Evolutionary conservation across 202 grass and related monocot genomes (phyloP).

Genomic region (Dendrocalamus latiflorus): DNA sequence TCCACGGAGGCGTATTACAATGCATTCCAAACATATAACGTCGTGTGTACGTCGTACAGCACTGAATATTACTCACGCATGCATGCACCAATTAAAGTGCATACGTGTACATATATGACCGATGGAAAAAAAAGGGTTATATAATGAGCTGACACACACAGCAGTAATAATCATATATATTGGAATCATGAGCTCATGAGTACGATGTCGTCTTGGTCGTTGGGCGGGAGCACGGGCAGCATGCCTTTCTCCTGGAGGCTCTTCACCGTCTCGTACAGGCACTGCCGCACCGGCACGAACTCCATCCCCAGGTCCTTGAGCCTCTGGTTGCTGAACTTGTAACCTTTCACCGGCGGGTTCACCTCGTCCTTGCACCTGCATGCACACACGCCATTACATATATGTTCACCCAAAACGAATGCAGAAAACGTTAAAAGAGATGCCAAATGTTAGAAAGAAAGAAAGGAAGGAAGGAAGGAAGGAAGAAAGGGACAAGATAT

Average conservation of each 20-base stretch:
- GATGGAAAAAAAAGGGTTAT: background rate
- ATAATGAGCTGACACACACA: background rate
- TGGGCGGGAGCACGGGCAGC: slow-evolving; percentile 38
- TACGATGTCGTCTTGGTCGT: background rate
- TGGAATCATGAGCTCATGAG: background rate
- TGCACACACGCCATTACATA: background rate
- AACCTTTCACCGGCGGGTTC: slow-evolving; percentile 52
- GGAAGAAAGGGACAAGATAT: too few relatives aligned
- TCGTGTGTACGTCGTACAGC: slow-evolving; percentile 11
- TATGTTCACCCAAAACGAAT: background rate
- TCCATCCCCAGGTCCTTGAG: slow-evolving; percentile 72
- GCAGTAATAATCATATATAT: too few relatives aligned
- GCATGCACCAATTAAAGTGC: background rate
- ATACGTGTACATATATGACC: background rate
- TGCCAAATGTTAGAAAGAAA: too few relatives aligned
- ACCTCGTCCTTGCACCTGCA: slow-evolving; percentile 62
- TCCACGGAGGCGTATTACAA: background rate
- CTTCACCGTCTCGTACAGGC: slow-evolving; percentile 65
- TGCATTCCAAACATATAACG: background rate
- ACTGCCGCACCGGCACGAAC: slow-evolving; percentile 60
- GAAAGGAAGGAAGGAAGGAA: too few relatives aligned
- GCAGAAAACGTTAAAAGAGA: background rate
- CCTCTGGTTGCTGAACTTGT: slow-evolving; percentile 67
- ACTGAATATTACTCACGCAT: slow-evolving; percentile 4
- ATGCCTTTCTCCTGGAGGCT: slow-evolving; percentile 84